Base-by-base conservation (phyloP, 2,329 filamentous ascomycete species). In the Microdochium bolleyi region DNA sequence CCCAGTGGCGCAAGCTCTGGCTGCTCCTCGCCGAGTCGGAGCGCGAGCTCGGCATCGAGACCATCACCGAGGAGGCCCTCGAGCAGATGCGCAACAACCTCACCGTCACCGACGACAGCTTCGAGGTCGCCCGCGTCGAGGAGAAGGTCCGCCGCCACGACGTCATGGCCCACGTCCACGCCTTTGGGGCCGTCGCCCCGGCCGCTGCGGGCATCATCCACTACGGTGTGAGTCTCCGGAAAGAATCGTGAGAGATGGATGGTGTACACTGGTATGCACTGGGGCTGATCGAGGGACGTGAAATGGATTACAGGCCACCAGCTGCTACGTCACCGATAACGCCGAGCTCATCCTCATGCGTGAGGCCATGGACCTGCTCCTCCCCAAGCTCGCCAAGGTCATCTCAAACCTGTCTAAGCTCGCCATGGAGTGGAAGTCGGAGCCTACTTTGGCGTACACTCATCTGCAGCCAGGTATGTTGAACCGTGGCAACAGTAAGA, bases 1-100 rank as follows among this genome's bases (percentile, higher is more conserved):
- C 82, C 44, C 90, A 84, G 52, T 95, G 90, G 90, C 83, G 91
- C 58, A 79, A 88, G 67, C 82, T 96, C 19, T 96, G 92, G 92
- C 74, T 92, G 48, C 84, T 79, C 71, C 85, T 96, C 11, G 91
- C 91, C 24, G 86, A 95, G 75, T 77, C 80, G 10, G 87, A 96
- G 75, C 85, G 84, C 67, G 87, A 92, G 68, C 79, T 95, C 2
- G 90, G 90, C 2, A 80, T 95, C 49, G 73, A 80, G 9, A 66
- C 72, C 48, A 92, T 96, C 65, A 84, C 81, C 14, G 69, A 79
- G 21, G 83, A 92, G 62, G 91, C 91, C 9, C 75, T 96, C 51
- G 78, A 84, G 54, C 80, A 91, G 69, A 88, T 96, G 81, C 77
- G 80, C 57, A 79, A 82, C n/a, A 78, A 92, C 55, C 74, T 92